phyloP scores from a whole-genome alignment of 1,284 basidiomycete species.

The Boletus hoseneyae region DNA sequence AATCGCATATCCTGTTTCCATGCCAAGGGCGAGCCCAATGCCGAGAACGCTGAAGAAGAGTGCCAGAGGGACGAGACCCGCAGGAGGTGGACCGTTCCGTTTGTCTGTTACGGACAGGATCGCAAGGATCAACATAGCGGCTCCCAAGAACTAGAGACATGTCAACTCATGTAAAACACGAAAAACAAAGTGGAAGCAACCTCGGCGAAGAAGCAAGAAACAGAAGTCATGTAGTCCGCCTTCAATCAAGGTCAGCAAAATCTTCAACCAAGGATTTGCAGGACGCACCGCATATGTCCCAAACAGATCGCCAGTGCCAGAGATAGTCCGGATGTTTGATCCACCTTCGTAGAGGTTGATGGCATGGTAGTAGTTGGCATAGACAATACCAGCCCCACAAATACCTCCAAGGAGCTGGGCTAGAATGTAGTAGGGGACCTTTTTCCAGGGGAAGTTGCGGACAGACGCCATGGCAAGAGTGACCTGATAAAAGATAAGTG shows the following conservation, averaged over 20 bases:
- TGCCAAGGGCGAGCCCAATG: slow-evolving; percentile 51
- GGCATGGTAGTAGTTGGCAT: slow-evolving; percentile 74
- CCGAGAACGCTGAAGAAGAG: slow-evolving; percentile 56
- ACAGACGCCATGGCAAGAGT: slow-evolving; percentile 67
- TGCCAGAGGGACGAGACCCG: slow-evolving; percentile 50
- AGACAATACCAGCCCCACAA: slow-evolving; percentile 64
- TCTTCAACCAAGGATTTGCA: not conserved
- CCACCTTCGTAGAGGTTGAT: slow-evolving; percentile 72
- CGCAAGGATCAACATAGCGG: slow-evolving; percentile 52
- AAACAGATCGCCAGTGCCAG: slow-evolving; percentile 66
- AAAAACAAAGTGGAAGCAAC: slow-evolving; percentile 23
- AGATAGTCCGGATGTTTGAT: slow-evolving; percentile 54
- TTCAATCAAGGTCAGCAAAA: slow-evolving; percentile 29
- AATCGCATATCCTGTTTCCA: slow-evolving; percentile 60
- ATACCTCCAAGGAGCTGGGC: slow-evolving; percentile 72
- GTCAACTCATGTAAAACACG: slow-evolving; percentile 4
- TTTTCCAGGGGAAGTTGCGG: slow-evolving; percentile 75
- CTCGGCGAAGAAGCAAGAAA: slow-evolving; percentile 61
- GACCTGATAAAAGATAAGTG: slow-evolving; percentile 37
- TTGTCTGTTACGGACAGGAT: slow-evolving; percentile 45
- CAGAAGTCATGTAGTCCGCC: slow-evolving; percentile 56
- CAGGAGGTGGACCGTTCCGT: slow-evolving; percentile 45
- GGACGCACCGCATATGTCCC: slow-evolving; percentile 63
- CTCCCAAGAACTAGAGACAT: slow-evolving; percentile 47
- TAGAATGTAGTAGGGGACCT: slow-evolving; percentile 69